Evolutionary conservation across 202 grass and related monocot species (phyloP), one percentile per base, ranked within the genome.

Genomic region (Panicum hallii): DNA sequence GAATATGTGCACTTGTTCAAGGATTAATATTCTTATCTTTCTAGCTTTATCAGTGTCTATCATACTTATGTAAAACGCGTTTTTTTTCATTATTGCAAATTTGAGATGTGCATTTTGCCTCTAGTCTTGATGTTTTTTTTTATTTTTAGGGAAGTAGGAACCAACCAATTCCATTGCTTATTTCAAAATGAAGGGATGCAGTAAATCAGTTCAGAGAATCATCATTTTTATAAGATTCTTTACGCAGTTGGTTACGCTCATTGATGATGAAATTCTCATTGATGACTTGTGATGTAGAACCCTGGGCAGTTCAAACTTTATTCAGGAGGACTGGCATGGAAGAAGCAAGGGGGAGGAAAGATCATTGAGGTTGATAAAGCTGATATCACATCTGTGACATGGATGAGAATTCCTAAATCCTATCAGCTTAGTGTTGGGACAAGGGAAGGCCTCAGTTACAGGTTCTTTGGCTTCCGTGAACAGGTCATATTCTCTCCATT

Each of bases 311-410:
- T 99, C 72, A 95, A 88, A 77, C 83, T 94, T 74, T 74, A 92
- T 85, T 83, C 96, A 0, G 93, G 90, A 34, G 93, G 96, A 16
- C 71, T 99, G 81, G 90, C 91, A 68, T 99, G 93, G 96, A 95
- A 85, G 83, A 99, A 92, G 54, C 93, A 88, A 82, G 96, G 96
- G 63, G 96, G 93, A 76, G 93, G 96, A 84, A 99, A 99, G 81
- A 74, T 82, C 41, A 89, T 97, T 44, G 79, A 89, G 65, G 74
- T 93, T 46, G 88, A 93, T 67, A 97, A 94, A 86, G 52, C 75
- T 64, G 96, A 95, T 88, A 92, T 95, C 79, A 66, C 75, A 74
- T 83, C 85, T 64, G 17, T 99, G n/a, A 86, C 89, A 68, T 98
- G 95, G 95, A 95, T 92, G 91, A 93, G 72, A 84, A 87, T 99